Conservation (phyloP, 345 rosid species). For the Hibiscus syriacus region DNA sequence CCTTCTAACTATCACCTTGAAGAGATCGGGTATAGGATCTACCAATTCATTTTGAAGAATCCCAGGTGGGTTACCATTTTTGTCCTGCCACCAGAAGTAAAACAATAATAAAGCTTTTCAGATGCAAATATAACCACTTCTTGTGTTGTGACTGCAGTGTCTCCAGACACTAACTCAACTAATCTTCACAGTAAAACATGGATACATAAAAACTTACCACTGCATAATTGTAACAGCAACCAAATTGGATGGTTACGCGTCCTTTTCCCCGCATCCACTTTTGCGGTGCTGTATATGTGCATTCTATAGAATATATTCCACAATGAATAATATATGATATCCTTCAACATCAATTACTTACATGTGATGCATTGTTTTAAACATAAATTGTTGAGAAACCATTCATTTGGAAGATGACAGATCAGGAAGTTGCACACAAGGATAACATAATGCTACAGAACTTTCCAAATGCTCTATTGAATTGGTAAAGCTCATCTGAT, state of each 20-base stretch:
- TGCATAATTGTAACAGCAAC: no score
- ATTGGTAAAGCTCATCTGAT: no score
- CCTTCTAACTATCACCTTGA: slow-evolving; percentile 77
- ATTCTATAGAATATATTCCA: slow-evolving; percentile 45
- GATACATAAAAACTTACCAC: slow-evolving; percentile 33
- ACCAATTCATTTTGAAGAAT: slow-evolving; percentile 49
- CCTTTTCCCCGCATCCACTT: slow-evolving; percentile 98
- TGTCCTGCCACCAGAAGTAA: slow-evolving; percentile 46
- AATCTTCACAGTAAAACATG: background rate
- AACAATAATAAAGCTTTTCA: background rate
- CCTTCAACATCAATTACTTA: background rate
- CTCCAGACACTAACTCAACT: background rate
- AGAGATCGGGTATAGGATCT: slow-evolving; percentile 76
- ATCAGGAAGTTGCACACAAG: background rate
- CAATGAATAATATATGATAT: slow-evolving; percentile 6
- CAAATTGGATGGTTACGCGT: slow-evolving; percentile 58
- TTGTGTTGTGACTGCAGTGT: background rate
- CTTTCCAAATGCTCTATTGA: no score
- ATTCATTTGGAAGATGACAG: background rate
- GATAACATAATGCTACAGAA: background rate
- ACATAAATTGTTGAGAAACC: background rate
- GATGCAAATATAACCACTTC: background rate
- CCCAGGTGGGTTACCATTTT: slow-evolving; percentile 75
- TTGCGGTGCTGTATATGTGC: slow-evolving; percentile 67
- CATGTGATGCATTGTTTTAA: background rate